A percentile compares a stretch with the other conserved stretches of the same genome.
Evolutionary conservation across 768 basidiomycete genomes (phyloP).

Genomic region (Pleurotus tuber-regium): DNA sequence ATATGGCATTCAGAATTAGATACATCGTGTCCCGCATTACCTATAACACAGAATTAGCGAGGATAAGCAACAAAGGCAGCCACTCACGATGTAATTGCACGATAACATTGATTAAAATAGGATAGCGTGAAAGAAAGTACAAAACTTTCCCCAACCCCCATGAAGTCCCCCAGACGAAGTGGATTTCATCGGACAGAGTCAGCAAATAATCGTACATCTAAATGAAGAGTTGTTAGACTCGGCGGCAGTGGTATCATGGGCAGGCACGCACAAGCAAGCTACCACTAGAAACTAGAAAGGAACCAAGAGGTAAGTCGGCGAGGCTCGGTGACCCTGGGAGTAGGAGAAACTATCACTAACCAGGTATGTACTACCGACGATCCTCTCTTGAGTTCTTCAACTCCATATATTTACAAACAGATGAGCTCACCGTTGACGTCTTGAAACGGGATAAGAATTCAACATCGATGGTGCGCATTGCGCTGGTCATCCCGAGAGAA

Average conservation of each 20-base stretch:
- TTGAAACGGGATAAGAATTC: not conserved
- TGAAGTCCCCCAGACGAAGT: not conserved
- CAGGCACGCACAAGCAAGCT: not conserved
- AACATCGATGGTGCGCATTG: not conserved
- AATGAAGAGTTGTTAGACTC: not conserved
- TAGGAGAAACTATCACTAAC: not conserved
- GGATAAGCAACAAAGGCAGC: not conserved
- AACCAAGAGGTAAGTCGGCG: no score
- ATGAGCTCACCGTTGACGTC: not conserved
- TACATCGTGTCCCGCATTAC: slow-evolving; percentile 3
- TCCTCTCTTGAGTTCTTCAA: not conserved
- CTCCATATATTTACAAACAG: no score
- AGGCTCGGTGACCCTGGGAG: not conserved
- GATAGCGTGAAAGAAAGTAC: slow-evolving; percentile 4
- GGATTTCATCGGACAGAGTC: slow-evolving; percentile 1
- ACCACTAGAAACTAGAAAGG: slow-evolving; percentile 1
- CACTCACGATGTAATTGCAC: not conserved
- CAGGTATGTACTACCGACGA: not conserved
- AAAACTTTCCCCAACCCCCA: slow-evolving; percentile 9
- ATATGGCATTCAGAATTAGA: slow-evolving; percentile 1
- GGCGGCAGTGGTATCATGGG: not conserved
- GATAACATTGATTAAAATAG: not conserved
- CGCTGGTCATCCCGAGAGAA: not conserved
- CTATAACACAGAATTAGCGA: not conserved
- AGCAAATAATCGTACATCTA: slow-evolving; percentile 1